Base-by-base conservation (phyloP, 2,329 filamentous ascomycete genomes). In the Ilyonectria robusta region DNA sequence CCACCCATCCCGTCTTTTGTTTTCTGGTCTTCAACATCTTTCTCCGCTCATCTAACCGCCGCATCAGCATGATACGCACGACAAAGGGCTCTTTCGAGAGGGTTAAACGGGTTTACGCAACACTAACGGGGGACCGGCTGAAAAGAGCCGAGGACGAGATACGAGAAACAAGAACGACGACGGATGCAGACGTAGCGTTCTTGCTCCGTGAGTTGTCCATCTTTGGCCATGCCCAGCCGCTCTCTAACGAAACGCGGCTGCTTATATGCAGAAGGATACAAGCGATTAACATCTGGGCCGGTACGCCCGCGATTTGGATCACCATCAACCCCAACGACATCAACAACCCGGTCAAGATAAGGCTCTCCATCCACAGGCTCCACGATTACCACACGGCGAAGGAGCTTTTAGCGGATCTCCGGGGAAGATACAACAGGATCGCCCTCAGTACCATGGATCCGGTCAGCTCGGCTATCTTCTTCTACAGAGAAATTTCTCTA, bases 291-390 rank as follows among this genome's bases (percentile, higher is more conserved):
- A 47, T 69, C 10, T 50, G 59, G 48, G n/a, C 40, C 26, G 64
- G 60, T 13, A 66, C 33, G 23, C 21, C 21, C 21, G 21, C 21
- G 21, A 23, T 23, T 23, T 23, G 21, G 21, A 23, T 23, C 3
- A 23, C 59, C 1, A 4, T 67, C 40, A 69, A 58, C 31, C 67
- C 63, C 2, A 69, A 69, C 46, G 51, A 69, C 9, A 69, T 67
- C 29, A 69, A 44, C 29, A 67, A 60, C 21, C 63, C 63, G 55
- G 63, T 69, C 23, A 69, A 69, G 55, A 53, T 69, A 29, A 31
- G 6, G 54, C 63, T 69, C 37, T 35, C 66, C n/a, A 59, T 59
- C 10, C 55, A 66, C n/a, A 51, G 66, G 33, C 42, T 51, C 19
- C 54, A 50, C 23, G 58, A 66, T 5, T 13, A 54, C 9, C 13